phyloP scores from a whole-genome alignment of 2,329 filamentous ascomycete genomes.

The Ceratocystis cubensis region DNA sequence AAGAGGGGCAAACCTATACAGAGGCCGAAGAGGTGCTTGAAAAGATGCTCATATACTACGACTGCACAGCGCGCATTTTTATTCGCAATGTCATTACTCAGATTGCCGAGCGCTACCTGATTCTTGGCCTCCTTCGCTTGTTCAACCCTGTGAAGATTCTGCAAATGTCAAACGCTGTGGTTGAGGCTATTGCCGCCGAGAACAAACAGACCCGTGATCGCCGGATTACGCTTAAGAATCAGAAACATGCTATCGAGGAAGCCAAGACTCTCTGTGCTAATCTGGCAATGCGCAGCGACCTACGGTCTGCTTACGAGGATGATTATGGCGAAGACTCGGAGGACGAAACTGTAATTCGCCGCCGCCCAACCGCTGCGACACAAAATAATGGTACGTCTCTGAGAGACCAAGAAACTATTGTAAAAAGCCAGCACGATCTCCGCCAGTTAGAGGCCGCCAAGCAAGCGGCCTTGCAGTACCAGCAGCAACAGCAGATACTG shows the following conservation, averaged over 20 bases:
- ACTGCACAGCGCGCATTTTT: slow-evolving; percentile 39
- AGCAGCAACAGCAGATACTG: slow-evolving; percentile 13
- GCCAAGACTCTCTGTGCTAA: slow-evolving; percentile 38
- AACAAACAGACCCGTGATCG: slow-evolving; percentile 41
- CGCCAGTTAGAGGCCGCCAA: slow-evolving; percentile 7
- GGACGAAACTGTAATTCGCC: slow-evolving; percentile 15
- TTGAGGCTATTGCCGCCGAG: slow-evolving; percentile 41
- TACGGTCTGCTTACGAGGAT: slow-evolving; percentile 30
- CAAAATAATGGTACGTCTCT: not conserved
- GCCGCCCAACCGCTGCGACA: slow-evolving; percentile 13
- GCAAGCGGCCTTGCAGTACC: not conserved
- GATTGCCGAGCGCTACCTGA: slow-evolving; percentile 39
- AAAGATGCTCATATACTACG: slow-evolving; percentile 46
- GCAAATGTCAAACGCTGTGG: slow-evolving; percentile 33
- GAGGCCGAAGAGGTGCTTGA: slow-evolving; percentile 42
- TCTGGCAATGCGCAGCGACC: slow-evolving; percentile 41
- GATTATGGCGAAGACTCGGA: slow-evolving; percentile 19
- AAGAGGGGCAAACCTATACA: slow-evolving; percentile 36
- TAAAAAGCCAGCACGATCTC: not conserved
- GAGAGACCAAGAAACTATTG: not conserved
- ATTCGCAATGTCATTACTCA: slow-evolving; percentile 42
- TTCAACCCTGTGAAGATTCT: slow-evolving; percentile 43
- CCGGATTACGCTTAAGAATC: slow-evolving; percentile 35
- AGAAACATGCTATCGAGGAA: slow-evolving; percentile 40
- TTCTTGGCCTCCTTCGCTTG: slow-evolving; percentile 39